These are phyloP conservation scores for Fragaria nilgerrensis DNA, from an alignment of 306 rosid species.

Conservation along the genomic window DNA sequence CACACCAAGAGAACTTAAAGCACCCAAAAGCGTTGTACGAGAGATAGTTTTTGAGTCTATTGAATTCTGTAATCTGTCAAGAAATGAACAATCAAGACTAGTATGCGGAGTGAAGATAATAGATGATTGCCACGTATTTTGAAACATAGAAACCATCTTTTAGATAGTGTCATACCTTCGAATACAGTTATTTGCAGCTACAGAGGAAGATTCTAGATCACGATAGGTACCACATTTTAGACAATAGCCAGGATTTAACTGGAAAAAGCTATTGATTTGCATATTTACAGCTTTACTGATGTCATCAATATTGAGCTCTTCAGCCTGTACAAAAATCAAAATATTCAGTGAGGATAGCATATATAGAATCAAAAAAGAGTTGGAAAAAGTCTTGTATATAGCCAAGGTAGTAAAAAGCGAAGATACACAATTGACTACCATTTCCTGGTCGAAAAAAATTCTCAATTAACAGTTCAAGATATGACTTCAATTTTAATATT, in stretches of 20 bases:
- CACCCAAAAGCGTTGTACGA: constrained; percentile 40
- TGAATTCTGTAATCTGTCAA: constrained; percentile 65
- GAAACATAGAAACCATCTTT: not conserved
- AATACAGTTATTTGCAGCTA: constrained; percentile 42
- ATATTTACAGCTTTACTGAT: constrained; percentile 32
- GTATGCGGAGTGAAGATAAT: not conserved
- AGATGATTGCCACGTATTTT: not conserved
- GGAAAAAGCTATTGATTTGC: constrained; percentile 33
- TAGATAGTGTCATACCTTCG: constrained; percentile 40
- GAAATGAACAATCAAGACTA: constrained; percentile 12
- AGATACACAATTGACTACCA: not conserved
- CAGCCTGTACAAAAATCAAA: constrained; percentile 33
- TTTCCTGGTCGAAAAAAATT: not conserved
- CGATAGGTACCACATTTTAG: constrained; percentile 64
- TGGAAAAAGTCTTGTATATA: not conserved
- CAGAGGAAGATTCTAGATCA: constrained; percentile 52
- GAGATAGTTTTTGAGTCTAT: constrained; percentile 48
- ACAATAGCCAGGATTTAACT: constrained; percentile 56
- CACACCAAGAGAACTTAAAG: constrained; percentile 49
- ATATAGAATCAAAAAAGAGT: not conserved
- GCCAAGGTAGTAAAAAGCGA: not conserved
- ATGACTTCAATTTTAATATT: constrained; percentile 3
- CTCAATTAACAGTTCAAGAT: not conserved
- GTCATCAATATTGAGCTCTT: constrained; percentile 29
- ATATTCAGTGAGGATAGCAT: not conserved